Evolutionary conservation across 805 yeast genomes (phyloP).

Genomic region (Yarrowia divulgata): DNA sequence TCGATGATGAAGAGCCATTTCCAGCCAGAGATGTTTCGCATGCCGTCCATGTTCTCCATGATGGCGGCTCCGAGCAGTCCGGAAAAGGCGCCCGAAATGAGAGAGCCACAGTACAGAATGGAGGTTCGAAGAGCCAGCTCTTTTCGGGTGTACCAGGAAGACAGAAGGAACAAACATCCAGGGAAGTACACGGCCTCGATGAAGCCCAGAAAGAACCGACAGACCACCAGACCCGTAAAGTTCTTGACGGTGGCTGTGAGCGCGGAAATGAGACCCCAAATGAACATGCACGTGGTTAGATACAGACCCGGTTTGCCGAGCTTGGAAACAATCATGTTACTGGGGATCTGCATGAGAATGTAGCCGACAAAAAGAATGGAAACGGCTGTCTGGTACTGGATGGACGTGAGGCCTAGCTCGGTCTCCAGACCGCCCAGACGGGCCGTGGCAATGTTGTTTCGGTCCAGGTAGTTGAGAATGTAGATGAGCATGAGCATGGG

Average conservation of each 20-base stretch:
- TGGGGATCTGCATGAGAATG: constrained; percentile 49
- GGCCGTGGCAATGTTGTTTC: constrained; percentile 52
- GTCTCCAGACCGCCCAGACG: constrained; percentile 49
- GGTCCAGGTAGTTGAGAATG: constrained; percentile 50
- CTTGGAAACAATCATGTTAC: constrained; percentile 45
- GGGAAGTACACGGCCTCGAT: constrained; percentile 60
- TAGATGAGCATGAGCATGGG: constrained; percentile 49
- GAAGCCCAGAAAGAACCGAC: constrained; percentile 57
- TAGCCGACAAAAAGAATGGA: constrained; percentile 55
- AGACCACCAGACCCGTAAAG: constrained; percentile 56
- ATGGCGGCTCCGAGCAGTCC: constrained; percentile 65
- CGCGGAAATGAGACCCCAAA: constrained; percentile 60
- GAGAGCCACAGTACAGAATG: constrained; percentile 59
- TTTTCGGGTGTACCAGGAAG: constrained; percentile 63
- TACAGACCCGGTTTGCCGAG: constrained; percentile 56
- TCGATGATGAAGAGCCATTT: constrained; percentile 64
- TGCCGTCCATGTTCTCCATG: constrained; percentile 54
- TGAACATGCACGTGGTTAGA: constrained; percentile 56
- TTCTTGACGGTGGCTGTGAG: constrained; percentile 58
- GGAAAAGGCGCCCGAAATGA: constrained; percentile 61
- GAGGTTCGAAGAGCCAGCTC: constrained; percentile 61
- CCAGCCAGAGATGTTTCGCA: constrained; percentile 58
- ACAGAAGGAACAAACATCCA: constrained; percentile 59
- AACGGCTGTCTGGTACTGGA: constrained; percentile 55
- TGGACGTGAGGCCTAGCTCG: constrained; percentile 52